Conservation (phyloP, 768 basidiomycete species). For the Dendrothele bispora region DNA sequence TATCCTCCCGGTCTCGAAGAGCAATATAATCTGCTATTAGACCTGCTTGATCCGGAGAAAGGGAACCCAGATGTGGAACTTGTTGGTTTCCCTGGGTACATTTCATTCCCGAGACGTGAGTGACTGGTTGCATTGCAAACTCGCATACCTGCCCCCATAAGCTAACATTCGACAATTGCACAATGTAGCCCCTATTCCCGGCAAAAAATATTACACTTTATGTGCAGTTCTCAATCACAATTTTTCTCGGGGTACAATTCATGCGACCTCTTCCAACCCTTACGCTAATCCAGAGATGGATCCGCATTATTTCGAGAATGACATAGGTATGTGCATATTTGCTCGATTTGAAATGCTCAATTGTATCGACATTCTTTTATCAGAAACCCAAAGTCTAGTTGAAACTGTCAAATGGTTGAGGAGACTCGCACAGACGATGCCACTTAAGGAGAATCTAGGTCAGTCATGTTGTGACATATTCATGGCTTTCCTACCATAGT, state of each 20-base stretch:
- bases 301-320: constrained; percentile 41
- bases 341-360: too few species aligned
- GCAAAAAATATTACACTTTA: constrained; percentile 43
- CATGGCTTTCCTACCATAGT: too few species aligned
- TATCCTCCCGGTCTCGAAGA: constrained; percentile 13
- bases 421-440: constrained; percentile 23
- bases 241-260: constrained; percentile 49
- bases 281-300: constrained; percentile 35
- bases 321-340: constrained; percentile 30
- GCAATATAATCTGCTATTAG: constrained; percentile 15
- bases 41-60: constrained; percentile 23
- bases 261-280: constrained; percentile 33
- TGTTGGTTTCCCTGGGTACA: constrained; percentile 29
- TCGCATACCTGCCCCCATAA: too few species aligned
- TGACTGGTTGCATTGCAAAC: too few species aligned
- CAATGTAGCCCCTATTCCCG: constrained; percentile 33
- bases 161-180: too few species aligned
- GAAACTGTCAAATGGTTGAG: constrained; percentile 34
- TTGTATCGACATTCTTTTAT: not conserved
- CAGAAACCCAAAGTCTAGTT: constrained; percentile 32
- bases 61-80: constrained; percentile 30
- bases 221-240: constrained; percentile 38
- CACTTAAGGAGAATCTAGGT: constrained; percentile 17
- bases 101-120: too few species aligned
- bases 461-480: not conserved